Evolutionary conservation across 1,284 basidiomycete genomes (phyloP), one percentile per base, ranked within the genome.

Genomic region (Malassezia sp.): DNA sequence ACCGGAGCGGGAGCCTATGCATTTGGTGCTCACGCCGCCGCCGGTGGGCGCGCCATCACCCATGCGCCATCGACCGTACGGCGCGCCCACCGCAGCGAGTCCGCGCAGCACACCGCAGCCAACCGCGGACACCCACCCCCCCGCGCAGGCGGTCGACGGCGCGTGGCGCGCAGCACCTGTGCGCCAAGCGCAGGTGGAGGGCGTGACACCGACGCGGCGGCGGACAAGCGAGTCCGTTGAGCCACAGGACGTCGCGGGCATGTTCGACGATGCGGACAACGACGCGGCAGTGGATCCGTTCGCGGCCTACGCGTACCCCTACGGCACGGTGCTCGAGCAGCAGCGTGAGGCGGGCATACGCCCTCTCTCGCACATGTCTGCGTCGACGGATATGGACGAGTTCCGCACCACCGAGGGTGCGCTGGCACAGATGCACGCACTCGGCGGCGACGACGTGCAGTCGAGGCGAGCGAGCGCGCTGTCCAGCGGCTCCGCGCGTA

Each of bases 221-320:
- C 38, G n/a, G 5, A 12, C 6, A 3, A 41, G 39, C 32, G 29
- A 32, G 26, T 3, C 9, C n/a, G 45, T 36, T 10, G 47, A 38
- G 37, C 31, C 48, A 12, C 34, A 26, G 14, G 38, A 41, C 4
- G 8, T 3, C 4, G 23, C 24, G 6, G 47, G 41, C 36, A 34
- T 49, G 22, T 50, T 45, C 32, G 42, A 50, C 18, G 48, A 50
- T 27, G 48, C 48, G n/a, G 42, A 45, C 31, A 28, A 42, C 17
- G 48, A 50, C n/a, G 31, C 32, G 3, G 38, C 26, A 8, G n/a
- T 29, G 11, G 48, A 50, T 38, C 48, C 48, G 11, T 44, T 45
- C 24, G 48, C 42, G 10, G 31, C 10, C 17, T 21, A 41, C 10
- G 15, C 35, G 41, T 50, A 50, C 48, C 48, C 48, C 24, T 42